Evolutionary conservation across 495 filamentous ascomycete species (phyloP), one percentile per base, ranked within the genome.

Genomic region (Hypoxylon cercidicola): DNA sequence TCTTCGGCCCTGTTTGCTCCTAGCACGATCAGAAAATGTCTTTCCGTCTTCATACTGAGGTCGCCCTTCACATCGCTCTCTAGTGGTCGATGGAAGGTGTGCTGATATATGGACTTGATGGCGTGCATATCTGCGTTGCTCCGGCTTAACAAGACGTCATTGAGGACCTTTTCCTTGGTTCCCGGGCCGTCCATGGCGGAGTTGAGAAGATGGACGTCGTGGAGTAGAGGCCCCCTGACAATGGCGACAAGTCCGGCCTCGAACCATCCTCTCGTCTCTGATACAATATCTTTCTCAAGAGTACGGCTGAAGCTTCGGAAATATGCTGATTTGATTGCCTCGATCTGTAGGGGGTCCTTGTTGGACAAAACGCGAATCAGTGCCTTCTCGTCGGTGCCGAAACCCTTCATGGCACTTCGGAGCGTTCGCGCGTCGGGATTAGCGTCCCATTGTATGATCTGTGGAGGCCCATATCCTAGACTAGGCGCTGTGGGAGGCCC

Each of bases 381-480:
- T 0, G 84, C 74, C 49, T 85, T 86, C 74, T 97, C 93, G 67
- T 97, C 87, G 0, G 93, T 97, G 41, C 93, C 93, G 57, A 95
- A 89, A 7, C 93, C 92, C 78, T 96, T 96, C 90, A 96, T 96
- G 2, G 94, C 92, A 66, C 84, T 84, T 51, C 91, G 82, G 19
- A 96, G 80, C 8, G 75, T 81, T 47, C 92, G 84, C 0, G 91
- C 90, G 56, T 96, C 86, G 1, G 75, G 70, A 2, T 76, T 80
- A 47, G 83, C 87, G 56, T 93, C 87, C 71, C 85, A 89, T 4
- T 80, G 82, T 20, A 90, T 90, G 16, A 81, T 74, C 65, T 87
- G 85, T 3, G 83, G 81, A 4, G 86, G 81, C 0, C 80, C 80
- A 54, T 91, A 92, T 34, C 90, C 89, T 0, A 78, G 71, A 0